Percentiles rank a stretch among this genome's conserved stretches.
These are phyloP conservation scores for Monosporascus sp. DNA, from an alignment of 2,329 filamentous ascomycete genomes.

Conservation along the genomic window DNA sequence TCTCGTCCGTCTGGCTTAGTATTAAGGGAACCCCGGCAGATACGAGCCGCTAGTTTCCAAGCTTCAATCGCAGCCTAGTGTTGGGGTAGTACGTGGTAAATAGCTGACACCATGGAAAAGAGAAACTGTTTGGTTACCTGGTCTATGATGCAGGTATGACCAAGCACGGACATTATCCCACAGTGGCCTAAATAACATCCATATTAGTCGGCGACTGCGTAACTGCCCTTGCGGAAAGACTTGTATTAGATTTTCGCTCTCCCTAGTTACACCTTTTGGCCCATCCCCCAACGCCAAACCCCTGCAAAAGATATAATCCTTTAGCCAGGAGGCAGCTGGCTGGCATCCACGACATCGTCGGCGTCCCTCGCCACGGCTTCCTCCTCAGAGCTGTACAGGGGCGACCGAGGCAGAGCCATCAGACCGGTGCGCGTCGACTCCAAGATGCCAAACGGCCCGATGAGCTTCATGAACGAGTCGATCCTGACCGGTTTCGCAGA, in stretches of 20 bases:
- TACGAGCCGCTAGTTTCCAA: too few species aligned
- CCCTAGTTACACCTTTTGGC: slow-evolving; percentile 11
- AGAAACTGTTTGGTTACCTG: too few species aligned
- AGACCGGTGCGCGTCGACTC: slow-evolving; percentile 93
- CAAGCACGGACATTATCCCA: too few species aligned
- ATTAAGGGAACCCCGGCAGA: too few species aligned
- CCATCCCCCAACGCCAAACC: slow-evolving; percentile 11
- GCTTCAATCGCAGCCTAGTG: too few species aligned
- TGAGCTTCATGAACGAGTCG: slow-evolving; percentile 95
- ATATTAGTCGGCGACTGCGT: too few species aligned
- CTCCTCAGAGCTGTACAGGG: slow-evolving; percentile 69
- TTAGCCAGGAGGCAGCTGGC: slow-evolving; percentile 87
- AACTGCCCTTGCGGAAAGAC: background rate
- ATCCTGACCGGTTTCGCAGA: slow-evolving; percentile 92
- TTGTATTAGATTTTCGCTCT: slow-evolving; percentile 14
- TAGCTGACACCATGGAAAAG: too few species aligned
- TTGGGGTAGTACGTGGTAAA: too few species aligned
- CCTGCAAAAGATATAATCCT: slow-evolving; percentile 1
- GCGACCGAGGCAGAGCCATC: slow-evolving; percentile 93
- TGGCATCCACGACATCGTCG: slow-evolving; percentile 90
- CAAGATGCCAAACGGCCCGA: slow-evolving; percentile 90
- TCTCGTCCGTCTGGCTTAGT: too few species aligned
- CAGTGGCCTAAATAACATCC: too few species aligned
- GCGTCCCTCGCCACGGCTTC: slow-evolving; percentile 71
- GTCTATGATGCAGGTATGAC: too few species aligned